Base-by-base conservation (phyloP, 345 rosid genomes). In the Corymbia maculata region DNA sequence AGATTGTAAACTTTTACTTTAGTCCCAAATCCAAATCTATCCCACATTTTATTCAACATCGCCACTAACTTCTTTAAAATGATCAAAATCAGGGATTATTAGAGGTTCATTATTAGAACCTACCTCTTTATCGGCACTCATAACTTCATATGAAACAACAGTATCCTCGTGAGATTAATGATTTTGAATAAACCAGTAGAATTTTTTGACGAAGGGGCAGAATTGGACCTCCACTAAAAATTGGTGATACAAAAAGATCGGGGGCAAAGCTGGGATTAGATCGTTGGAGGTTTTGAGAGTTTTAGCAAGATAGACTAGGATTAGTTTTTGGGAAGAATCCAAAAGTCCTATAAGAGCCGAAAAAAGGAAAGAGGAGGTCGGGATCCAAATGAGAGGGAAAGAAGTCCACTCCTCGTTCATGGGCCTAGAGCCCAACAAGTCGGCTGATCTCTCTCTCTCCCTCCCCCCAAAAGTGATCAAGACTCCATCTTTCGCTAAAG, bases 1-100 rank as follows among this genome's bases (percentile, higher is more conserved):
- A n/a, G n/a, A 7, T 14, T 9, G 4, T 7, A 14, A 8, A 64
- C 75, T 64, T 64, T 64, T 4, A n/a, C 75, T 0, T 64, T n/a
- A 13, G 5, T 13, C 36, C 8, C 9, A 9, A 36, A 36, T n/a
- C 16, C 16, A 64, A 64, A 64, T 64, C 75, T n/a, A 64, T n/a
- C 9, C 1, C 1, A 0, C n/a, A 4, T 3, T 64, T 64, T 3
- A 0, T 64, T n/a, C 42, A n/a, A n/a, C n/a, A 64, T n/a, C 1
- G 5, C 3, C 19, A 14, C 0, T 14, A 13, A 2, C 14, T 64
- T 64, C 19, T 64, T 64, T 13, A 64, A n/a, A n/a, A n/a, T 64
- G 13, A n/a, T n/a, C 5, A 64, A 2, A 1, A 14, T 64, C 4
- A 1, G 5, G 5, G 42, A 64, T 64, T 6, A 32, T 3, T 14